These are phyloP conservation scores for Pilobolus umbonatus DNA, from an alignment of 192 early-diverging fungal genomes.

Conservation along the genomic window DNA sequence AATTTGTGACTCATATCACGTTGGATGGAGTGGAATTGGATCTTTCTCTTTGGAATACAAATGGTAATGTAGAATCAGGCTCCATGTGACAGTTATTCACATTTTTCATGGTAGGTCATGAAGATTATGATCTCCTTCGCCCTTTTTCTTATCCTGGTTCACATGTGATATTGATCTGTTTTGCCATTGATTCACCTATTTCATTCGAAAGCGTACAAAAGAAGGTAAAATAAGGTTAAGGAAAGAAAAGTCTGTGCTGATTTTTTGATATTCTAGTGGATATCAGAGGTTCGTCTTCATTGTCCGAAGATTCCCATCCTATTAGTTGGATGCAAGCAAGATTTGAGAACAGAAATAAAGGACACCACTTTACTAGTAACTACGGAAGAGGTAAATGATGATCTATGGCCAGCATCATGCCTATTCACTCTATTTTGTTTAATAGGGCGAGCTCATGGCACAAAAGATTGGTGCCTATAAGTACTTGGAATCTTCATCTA, in stretches of 20 bases:
- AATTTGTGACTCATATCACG: too few relatives aligned
- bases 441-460: slow-evolving; percentile 75
- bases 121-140: slow-evolving; percentile 64
- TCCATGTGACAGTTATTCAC: too few relatives aligned
- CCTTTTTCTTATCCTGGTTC: slow-evolving; percentile 90
- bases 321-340: slow-evolving; percentile 87
- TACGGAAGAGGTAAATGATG: slow-evolving; percentile 46
- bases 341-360: slow-evolving; percentile 77
- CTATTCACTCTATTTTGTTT: too few relatives aligned
- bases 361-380: slow-evolving; percentile 75
- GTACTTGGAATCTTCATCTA: slow-evolving; percentile 88
- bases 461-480: slow-evolving; percentile 79
- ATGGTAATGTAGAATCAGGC: too few relatives aligned
- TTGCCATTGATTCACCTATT: slow-evolving; percentile 78
- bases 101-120: too few relatives aligned
- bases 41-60: too few relatives aligned
- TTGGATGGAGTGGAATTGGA: too few relatives aligned
- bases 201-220: slow-evolving; percentile 80
- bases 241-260: background rate
- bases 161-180: slow-evolving; percentile 91
- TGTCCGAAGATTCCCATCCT: slow-evolving; percentile 80
- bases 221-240: slow-evolving; percentile 39
- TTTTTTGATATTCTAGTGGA: slow-evolving; percentile 64
- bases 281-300: slow-evolving; percentile 82
- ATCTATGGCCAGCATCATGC: background rate